Conservation (phyloP, 73 alveolate genomes). For the Vitrella brassicaformis region DNA sequence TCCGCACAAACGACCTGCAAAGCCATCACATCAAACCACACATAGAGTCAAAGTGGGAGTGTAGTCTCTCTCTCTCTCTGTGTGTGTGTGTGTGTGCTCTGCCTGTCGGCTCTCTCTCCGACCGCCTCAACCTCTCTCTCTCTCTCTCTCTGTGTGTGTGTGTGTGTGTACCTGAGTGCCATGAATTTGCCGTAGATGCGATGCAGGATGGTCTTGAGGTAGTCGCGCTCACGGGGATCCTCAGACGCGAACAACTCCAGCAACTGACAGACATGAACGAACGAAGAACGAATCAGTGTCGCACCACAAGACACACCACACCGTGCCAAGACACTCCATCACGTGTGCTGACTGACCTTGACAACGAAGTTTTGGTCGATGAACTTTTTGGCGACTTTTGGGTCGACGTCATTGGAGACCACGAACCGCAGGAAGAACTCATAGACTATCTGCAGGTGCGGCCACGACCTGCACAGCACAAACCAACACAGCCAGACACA, state of each 20-base stretch:
- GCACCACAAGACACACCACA: no score
- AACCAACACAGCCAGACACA: background rate
- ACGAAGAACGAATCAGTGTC: no score
- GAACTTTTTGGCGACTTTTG: conserved; percentile 12
- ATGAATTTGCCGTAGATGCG: conserved; percentile 72
- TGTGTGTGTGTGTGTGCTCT: no score
- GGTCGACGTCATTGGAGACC: conserved; percentile 44
- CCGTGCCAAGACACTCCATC: no score
- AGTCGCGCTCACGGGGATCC: conserved; percentile 72
- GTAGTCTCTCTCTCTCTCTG: no score
- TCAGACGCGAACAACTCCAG: conserved; percentile 66
- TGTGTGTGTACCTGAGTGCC: conserved; percentile 43
- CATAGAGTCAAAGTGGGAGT: no score
- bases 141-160: no score
- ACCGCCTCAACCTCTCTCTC: no score
- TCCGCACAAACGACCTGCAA: conserved; percentile 45
- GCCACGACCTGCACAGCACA: conserved; percentile 44
- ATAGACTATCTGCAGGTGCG: conserved; percentile 57
- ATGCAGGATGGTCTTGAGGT: conserved; percentile 63
- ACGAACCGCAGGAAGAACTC: conserved; percentile 57
- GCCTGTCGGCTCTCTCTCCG: no score
- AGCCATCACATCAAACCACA: no score
- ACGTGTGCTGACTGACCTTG: background rate
- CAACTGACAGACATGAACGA: no score
- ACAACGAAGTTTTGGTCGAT: conserved; percentile 1